These are phyloP conservation scores for Dacryopinax spathularia DNA, from an alignment of 768 basidiomycete species.

Conservation along the genomic window DNA sequence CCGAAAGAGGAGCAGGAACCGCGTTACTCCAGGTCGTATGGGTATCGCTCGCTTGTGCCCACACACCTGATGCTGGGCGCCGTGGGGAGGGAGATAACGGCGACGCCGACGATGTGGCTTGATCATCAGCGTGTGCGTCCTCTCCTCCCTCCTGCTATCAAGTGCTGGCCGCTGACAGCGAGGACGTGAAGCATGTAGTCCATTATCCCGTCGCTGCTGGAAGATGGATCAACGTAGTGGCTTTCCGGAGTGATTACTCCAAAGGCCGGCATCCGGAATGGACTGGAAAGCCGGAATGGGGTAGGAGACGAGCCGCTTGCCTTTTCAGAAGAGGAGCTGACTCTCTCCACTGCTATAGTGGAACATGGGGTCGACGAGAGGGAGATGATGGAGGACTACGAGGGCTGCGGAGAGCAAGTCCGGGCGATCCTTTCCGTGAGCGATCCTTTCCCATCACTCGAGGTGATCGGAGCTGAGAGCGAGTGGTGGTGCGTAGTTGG, in stretches of 20 bases:
- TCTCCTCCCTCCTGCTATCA: neutral
- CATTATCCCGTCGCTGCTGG: neutral
- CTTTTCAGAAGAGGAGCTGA: neutral
- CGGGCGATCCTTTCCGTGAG: neutral
- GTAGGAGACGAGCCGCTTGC: neutral
- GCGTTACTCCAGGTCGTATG: neutral
- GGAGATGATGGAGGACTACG: neutral
- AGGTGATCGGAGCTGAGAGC: neutral
- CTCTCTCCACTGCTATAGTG: neutral
- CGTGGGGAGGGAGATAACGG: neutral
- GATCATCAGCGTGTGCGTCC: neutral
- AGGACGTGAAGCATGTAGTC: neutral
- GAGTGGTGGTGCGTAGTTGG: neutral
- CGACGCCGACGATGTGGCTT: neutral
- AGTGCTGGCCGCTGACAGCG: neutral
- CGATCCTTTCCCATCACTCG: too few species aligned
- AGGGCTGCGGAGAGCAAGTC: neutral
- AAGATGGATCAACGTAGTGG: neutral
- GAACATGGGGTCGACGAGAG: neutral
- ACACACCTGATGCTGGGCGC: neutral
- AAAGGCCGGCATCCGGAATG: neutral
- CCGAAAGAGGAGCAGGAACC: neutral
- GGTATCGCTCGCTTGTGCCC: neutral
- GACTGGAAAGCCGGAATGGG: neutral
- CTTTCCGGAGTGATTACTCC: neutral